Conservation (phyloP, 805 yeast genomes). For the Cyberlindnera maritima region DNA sequence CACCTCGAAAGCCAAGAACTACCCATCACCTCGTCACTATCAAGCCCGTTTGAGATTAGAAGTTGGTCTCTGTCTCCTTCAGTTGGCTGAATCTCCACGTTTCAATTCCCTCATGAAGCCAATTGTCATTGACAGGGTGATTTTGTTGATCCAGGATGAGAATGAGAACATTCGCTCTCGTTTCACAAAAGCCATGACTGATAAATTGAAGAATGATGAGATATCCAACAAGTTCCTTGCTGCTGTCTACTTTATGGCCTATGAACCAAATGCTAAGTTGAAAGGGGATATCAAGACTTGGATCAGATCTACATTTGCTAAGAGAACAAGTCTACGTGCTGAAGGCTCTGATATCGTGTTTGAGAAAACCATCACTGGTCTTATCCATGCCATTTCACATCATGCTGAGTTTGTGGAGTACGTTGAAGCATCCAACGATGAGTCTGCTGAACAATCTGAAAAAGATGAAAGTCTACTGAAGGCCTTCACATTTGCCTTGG, state of each 20-base stretch:
- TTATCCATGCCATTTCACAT: slow-evolving; percentile 70
- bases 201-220: slow-evolving; percentile 44
- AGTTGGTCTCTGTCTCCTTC: slow-evolving; percentile 65
- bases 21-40: slow-evolving; percentile 61
- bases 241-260: slow-evolving; percentile 68
- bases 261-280: slow-evolving; percentile 60
- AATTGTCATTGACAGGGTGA: slow-evolving; percentile 47
- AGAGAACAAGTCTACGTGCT: slow-evolving; percentile 20
- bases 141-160: slow-evolving; percentile 66
- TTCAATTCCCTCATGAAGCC: slow-evolving; percentile 54
- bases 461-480: slow-evolving; percentile 29
- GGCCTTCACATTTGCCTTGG: slow-evolving; percentile 53
- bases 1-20: slow-evolving; percentile 36
- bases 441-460: not conserved
- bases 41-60: slow-evolving; percentile 61
- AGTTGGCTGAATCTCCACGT: slow-evolving; percentile 54
- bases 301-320: slow-evolving; percentile 58
- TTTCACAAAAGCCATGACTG: slow-evolving; percentile 50
- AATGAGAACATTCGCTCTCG: slow-evolving; percentile 50
- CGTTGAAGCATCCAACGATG: slow-evolving; percentile 23
- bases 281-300: slow-evolving; percentile 59
- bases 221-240: slow-evolving; percentile 68
- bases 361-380: slow-evolving; percentile 65
- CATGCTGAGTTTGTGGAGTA: slow-evolving; percentile 60
- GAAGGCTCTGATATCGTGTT: slow-evolving; percentile 43